These are phyloP conservation scores for Dictyostelium purpureum DNA, from an alignment of 78 protist species.

Conservation along the genomic window DNA sequence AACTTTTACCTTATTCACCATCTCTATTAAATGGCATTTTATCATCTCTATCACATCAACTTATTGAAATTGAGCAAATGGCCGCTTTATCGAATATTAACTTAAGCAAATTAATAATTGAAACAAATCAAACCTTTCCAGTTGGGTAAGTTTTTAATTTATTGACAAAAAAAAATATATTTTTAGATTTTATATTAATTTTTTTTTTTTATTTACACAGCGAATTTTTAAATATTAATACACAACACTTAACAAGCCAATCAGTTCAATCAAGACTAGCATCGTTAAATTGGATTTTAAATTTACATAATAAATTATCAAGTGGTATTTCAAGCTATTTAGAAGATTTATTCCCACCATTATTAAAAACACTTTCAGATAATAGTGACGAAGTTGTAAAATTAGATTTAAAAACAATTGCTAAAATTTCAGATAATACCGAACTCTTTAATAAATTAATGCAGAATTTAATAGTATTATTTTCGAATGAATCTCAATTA, in stretches of 20 bases:
- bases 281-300: conserved; percentile 84
- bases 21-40: conserved; percentile 77
- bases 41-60: conserved; percentile 71
- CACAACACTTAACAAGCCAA: conserved; percentile 31
- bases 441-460: conserved; percentile 55
- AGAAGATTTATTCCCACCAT: conserved; percentile 71
- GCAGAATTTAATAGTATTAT: conserved; percentile 25
- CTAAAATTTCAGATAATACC: conserved; percentile 49
- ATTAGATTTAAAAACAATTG: conserved; percentile 78
- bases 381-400: conserved; percentile 80
- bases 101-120: conserved; percentile 18
- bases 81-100: conserved; percentile 26
- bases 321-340: conserved; percentile 32
- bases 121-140: conserved; percentile 43
- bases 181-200: background rate
- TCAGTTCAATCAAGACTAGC: conserved; percentile 71
- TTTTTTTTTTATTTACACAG: background rate
- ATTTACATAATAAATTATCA: conserved; percentile 58
- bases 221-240: conserved; percentile 37
- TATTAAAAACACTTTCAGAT: conserved; percentile 73
- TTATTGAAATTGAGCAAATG: conserved; percentile 39
- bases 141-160: background rate
- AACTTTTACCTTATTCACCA: conserved; percentile 71
- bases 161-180: background rate
- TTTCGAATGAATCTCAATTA: conserved; percentile 33